Conservation (phyloP, 495 filamentous ascomycete species). For the Neurospora tetrasperma region DNA sequence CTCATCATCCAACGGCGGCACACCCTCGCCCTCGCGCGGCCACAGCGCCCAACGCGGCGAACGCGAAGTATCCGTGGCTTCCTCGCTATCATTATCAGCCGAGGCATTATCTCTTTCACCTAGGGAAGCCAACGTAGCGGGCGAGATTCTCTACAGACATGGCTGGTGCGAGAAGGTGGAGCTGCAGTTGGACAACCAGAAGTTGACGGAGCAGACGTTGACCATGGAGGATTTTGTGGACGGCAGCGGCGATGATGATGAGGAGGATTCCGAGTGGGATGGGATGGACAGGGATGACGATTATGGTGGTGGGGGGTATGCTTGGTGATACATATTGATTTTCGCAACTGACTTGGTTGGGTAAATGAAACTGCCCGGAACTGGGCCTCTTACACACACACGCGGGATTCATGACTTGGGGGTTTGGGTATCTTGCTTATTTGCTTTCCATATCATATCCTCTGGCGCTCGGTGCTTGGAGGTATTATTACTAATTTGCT, state of each 20-base stretch:
- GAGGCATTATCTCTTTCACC: not conserved
- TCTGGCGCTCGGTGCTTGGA: not conserved
- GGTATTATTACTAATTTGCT: not conserved
- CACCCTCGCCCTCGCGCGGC: not conserved
- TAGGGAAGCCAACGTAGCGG: conserved; percentile 1
- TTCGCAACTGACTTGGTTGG: not conserved
- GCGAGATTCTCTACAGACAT: conserved; percentile 41
- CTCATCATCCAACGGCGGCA: conserved; percentile 16
- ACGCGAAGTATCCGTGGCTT: not conserved
- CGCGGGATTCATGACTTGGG: too few relatives aligned
- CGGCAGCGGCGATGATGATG: conserved; percentile 48
- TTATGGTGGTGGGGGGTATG: conserved; percentile 13
- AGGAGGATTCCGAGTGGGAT: conserved; percentile 56
- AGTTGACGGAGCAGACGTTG: conserved; percentile 61
- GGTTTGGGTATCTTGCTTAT: not conserved
- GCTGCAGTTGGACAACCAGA: conserved; percentile 72
- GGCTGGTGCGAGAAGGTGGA: conserved; percentile 75
- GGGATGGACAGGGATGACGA: conserved; percentile 53
- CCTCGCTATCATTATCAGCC: not conserved
- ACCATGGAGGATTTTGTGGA: conserved; percentile 76
- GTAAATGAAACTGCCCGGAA: not conserved
- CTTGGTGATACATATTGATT: conserved; percentile 12
- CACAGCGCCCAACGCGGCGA: not conserved
- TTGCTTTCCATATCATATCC: not conserved
- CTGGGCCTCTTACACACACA: not conserved